Base-by-base conservation (phyloP, 1,139 yeast species). In the Hemisphaericaspora lyxosophila region DNA sequence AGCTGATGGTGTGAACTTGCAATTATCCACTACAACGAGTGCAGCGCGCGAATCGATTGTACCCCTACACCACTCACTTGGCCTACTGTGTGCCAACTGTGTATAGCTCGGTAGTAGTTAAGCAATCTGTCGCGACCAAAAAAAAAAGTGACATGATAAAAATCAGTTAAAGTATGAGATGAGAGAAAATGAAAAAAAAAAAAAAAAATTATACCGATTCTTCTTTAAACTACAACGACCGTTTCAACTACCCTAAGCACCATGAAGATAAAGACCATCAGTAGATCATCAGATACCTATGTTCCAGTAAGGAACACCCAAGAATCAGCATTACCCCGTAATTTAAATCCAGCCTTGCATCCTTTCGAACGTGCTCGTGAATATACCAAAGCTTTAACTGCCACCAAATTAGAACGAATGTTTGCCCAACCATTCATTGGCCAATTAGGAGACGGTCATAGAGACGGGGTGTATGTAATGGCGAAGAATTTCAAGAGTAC, bases 351-450 rank as follows among this genome's bases (percentile, higher is more conserved):
- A 2, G 95, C 95, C 15, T 70, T 92, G 36, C 99, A 94, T 64
- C 98, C 97, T 0, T 92, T 92, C 55, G 97, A 94, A 64, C 74
- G 97, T 49, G 97, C 97, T 4, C 73, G 98, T 57, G 98, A 94
- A 62, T 94, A 94, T 56, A 87, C 97, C 13, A 78, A 90, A 49
- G 98, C 98, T 1, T 65, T 94, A 39, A 90, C 89, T 42, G 97
- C 98, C 18, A 90, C 97, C 13, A 94, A 94, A 60, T 64, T 94
- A 65, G 97, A 90, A 57, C 73, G 97, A 50, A 85, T 92, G 87
- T 92, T 94, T 75, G 98, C 99, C 0, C 90, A 90, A 57, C 99
- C 99, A 5, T 92, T 94, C 61, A 74, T 94, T 14, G 97, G 96
- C 1, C 97, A 94, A 58, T 67, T 94, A 26, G 98, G 99, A 2